Evolutionary conservation across 2,329 filamentous ascomycete species (phyloP), one percentile per base, ranked within the genome.

Genomic region (Albifimbria verrucaria): DNA sequence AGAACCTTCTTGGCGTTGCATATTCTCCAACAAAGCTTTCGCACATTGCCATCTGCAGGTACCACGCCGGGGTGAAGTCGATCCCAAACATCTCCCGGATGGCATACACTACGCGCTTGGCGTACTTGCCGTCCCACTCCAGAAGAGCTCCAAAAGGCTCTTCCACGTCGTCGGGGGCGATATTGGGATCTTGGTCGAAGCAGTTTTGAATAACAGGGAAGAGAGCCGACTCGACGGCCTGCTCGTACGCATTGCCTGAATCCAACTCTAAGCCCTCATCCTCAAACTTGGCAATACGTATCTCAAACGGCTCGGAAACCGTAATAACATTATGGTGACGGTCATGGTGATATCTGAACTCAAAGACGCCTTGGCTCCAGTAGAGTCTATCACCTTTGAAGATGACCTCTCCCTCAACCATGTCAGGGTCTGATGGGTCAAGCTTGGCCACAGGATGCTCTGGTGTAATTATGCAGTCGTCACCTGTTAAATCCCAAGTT

Each of bases 71-170:
- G 2, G 94, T 90, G 66, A 99, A 92, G 69, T 99, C 94, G 55
- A 99, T 89, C 49, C 92, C 94, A 68, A 99, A 95, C 92, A 97
- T 97, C 68, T 96, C 89, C 58, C 90, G 88, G 24, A 99, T 90
- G 4, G 92, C 94, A 69, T 96, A 97, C 1, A 97, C 92, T 11
- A 97, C 89, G 42, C 94, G 78, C 70, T 86, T 90, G 1, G 93
- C 88, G 63, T 92, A 97, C 70, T 96, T 97, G 57, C 87, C 84
- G 60, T 97, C 89, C 22, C 92, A 79, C 65, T 96, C 92, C 2
- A 97, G 89, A 41, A 92, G 78, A 47, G 84, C 85, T 1, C 94
- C 94, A 68, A 96, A 99, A 3, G 83, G 77, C 67, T 97, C 93
- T 10, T 93, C 88, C 0, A 85, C 78, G 2, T 83, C 87, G 52